Conservation (phyloP, 257 asterid genomes). For the Primulina tabacum region DNA sequence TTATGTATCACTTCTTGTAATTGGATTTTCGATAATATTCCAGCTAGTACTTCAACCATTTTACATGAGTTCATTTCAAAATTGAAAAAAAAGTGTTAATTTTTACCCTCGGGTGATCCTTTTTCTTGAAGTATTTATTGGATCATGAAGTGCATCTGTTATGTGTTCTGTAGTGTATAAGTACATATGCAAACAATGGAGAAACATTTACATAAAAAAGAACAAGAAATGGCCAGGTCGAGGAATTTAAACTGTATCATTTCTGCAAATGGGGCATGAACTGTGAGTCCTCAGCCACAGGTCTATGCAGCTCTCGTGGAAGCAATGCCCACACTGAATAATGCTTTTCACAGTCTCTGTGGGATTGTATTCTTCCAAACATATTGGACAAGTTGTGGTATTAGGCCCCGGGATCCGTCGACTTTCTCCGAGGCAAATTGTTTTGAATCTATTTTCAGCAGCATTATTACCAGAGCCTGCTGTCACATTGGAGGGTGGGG, state of each 20-base stretch:
- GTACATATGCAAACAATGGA: neutral
- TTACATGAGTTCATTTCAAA: slow-evolving; percentile 11
- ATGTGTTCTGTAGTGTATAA: no score
- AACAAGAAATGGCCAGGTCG: neutral
- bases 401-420: slow-evolving; percentile 18
- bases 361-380: slow-evolving; percentile 35
- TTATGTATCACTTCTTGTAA: neutral
- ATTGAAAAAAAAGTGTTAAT: neutral
- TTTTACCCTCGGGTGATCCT: neutral
- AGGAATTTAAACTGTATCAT: neutral
- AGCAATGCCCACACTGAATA: slow-evolving; percentile 41
- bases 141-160: neutral
- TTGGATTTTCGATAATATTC: neutral
- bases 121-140: neutral
- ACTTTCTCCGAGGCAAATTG: slow-evolving; percentile 33
- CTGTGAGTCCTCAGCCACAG: slow-evolving; percentile 33
- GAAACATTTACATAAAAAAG: neutral
- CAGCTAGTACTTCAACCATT: neutral
- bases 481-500: slow-evolving; percentile 12
- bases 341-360: slow-evolving; percentile 35
- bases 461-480: slow-evolving; percentile 25
- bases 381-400: slow-evolving; percentile 35
- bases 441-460: slow-evolving; percentile 29
- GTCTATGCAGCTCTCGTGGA: slow-evolving; percentile 41
- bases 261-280: slow-evolving; percentile 42